A percentile compares a stretch with the other conserved stretches of the same genome.
Evolutionary conservation across 129 eudicot species (phyloP).

Genomic region (Pseudognaphalium luteoalbum): DNA sequence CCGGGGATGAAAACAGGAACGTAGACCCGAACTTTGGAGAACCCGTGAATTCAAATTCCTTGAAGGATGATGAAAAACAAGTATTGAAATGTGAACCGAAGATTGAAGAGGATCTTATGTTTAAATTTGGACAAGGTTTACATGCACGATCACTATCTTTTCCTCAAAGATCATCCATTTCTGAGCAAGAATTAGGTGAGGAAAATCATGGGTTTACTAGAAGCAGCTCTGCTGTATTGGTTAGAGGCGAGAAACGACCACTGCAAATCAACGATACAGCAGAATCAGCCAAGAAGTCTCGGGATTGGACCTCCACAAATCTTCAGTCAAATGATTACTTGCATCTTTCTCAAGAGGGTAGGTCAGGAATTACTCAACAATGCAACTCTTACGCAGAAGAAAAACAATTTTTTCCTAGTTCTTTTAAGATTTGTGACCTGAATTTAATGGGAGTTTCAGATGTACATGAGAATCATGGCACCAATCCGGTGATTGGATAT

Average conservation of each 20-base stretch:
- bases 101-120: constrained; percentile 38
- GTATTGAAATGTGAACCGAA: constrained; percentile 19
- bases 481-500: constrained; percentile 36
- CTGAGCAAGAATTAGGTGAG: constrained; percentile 47
- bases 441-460: constrained; percentile 66
- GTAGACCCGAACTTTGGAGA: constrained; percentile 36
- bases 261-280: constrained; percentile 38
- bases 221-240: constrained; percentile 42
- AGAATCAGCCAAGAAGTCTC: constrained; percentile 50
- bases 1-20: constrained; percentile 36
- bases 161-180: constrained; percentile 40
- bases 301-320: constrained; percentile 46
- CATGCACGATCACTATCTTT: constrained; percentile 42
- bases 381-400: constrained; percentile 49
- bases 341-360: constrained; percentile 30
- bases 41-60: constrained; percentile 15
- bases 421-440: constrained; percentile 89
- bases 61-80: constrained; percentile 43
- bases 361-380: constrained; percentile 38
- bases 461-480: constrained; percentile 53
- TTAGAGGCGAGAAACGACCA: constrained; percentile 59
- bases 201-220: constrained; percentile 40
- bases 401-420: constrained; percentile 72
- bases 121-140: constrained; percentile 38
- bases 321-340: constrained; percentile 38